Base-by-base conservation (phyloP, 441 rosid species). In the Euphorbia schlechtendalii region DNA sequence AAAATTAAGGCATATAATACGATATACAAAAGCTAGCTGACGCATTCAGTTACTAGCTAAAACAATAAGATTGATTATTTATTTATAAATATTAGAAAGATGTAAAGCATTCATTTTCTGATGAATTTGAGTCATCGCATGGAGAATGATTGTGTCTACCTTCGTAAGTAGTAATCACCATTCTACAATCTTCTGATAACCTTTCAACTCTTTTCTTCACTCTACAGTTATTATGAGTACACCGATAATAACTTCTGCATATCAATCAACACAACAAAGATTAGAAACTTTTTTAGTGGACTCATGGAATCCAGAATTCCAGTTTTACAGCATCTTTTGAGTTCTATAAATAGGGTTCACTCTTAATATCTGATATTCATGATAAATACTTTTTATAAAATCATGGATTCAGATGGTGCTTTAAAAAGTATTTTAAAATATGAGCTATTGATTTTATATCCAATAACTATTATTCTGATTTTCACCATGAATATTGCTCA, bases 121-220 rank as follows among this genome's bases (percentile, higher is more conserved):
- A 85, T n/a, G 92, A 84, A 78, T 78, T 84, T 3, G 96, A 83
- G 65, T 90, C 98, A 69, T 88, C 95, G 28, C 82, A 86, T 8
- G 97, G 96, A 69, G 88, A 72, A 82, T 93, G 98, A 67, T 81
- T 88, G 78, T 93, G 98, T 75, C 98, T 86, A 57, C 98, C 98
- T 83, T 93, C 98, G 22, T 90, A 90, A 17, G 98, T 90, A 13
- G 98, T 93, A 51, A 93, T 93, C 69, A 93, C 98, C 98, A 93
- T 93, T 71, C 98, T 82, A 71, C 96, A 86, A 65, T 93, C 98
- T 64, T 93, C 97, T 13, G 97, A 93, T 28, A 93, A 72, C 65
- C 98, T 51, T 72, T 93, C 98, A 3, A 93, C 96, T 71, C 97
- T 90, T 82, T 93, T 93, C 84, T 93, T 93, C 80, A 93, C 97